Evolutionary conservation across 2,329 filamentous ascomycete genomes (phyloP).

Genomic region (Exophiala spinifera): DNA sequence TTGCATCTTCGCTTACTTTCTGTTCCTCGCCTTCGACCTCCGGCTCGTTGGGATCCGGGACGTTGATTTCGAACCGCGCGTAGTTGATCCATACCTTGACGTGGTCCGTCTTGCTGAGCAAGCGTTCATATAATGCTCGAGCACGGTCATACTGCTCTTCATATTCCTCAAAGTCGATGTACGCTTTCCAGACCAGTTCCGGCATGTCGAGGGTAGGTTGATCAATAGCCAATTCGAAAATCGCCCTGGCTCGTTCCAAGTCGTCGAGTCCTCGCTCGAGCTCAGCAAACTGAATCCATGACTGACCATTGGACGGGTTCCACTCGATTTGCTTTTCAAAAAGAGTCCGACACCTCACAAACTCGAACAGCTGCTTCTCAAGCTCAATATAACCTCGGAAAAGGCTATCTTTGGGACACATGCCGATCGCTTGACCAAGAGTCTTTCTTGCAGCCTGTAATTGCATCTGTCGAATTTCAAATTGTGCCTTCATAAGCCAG

Average conservation of each 20-base stretch:
- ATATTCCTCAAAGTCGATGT: slow-evolving; percentile 97
- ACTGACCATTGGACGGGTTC: slow-evolving; percentile 84
- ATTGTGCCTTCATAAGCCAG: slow-evolving; percentile 90
- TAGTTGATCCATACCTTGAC: slow-evolving; percentile 99
- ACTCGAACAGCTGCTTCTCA: slow-evolving; percentile 91
- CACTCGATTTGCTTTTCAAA: slow-evolving; percentile 94
- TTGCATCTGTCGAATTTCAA: slow-evolving; percentile 84
- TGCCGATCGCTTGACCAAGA: slow-evolving; percentile 83
- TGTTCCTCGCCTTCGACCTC: slow-evolving; percentile 58
- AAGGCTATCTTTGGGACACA: slow-evolving; percentile 92
- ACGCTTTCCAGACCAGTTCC: slow-evolving; percentile 94
- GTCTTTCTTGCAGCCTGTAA: slow-evolving; percentile 80
- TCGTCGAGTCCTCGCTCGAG: slow-evolving; percentile 90
- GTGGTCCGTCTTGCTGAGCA: slow-evolving; percentile 92
- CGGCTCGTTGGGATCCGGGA: slow-evolving; percentile 70
- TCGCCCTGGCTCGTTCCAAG: slow-evolving; percentile 78
- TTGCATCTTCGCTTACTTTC: slow-evolving; percentile 75
- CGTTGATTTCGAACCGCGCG: slow-evolving; percentile 96
- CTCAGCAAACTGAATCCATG: slow-evolving; percentile 96
- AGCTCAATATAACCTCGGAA: slow-evolving; percentile 92
- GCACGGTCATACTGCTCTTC: slow-evolving; percentile 86
- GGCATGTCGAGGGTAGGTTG: slow-evolving; percentile 92
- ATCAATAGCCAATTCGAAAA: slow-evolving; percentile 84
- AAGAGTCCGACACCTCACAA: slow-evolving; percentile 81
- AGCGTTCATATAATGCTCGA: slow-evolving; percentile 78